Evolutionary conservation across 2,329 filamentous ascomycete genomes (phyloP), one percentile per base, ranked within the genome.

Genomic region (Pseudogymnoascus sp.): DNA sequence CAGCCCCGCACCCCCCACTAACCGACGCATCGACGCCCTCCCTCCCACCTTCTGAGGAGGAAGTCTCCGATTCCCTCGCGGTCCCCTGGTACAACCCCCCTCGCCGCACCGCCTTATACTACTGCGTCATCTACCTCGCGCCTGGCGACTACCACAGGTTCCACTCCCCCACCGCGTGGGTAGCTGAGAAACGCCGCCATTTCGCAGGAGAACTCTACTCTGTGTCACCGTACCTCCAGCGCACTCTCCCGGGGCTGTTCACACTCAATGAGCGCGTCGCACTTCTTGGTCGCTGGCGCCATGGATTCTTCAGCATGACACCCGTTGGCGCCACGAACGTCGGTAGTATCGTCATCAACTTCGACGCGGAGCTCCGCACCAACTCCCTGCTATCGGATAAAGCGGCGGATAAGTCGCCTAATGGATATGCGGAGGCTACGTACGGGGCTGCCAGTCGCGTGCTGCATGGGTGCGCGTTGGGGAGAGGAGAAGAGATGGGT

Each of bases 141-240:
- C 95, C 95, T 0, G 95, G 95, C 61, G 96, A 99, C 79, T 99
- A 99, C 79, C 95, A 99, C 79, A 90, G 93, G 68, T 99, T 98
- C 80, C 96, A 99, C 79, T 96, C 91, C 1, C 95, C 95, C 0
- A 88, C 92, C 1, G 90, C 91, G 70, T 99, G 95, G 95, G 92
- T 99, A 14, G 95, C 95, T 36, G 90, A 97, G 77, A 88, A 88
- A 68, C 87, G 96, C 48, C 90, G 95, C n/a, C 95, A 99, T 79
- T 99, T 99, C 74, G 93, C 95, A 0, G 95, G 95, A 65, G 96
- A 99, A 77, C 83, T 99, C 7, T 99, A 90, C 80, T 93, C 89
- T 63, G 95, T 99, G 4, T 96, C 92, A 0, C 95, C 95, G 0
- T 99, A 97, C 76, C 84, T 99, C 11, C 93, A 97, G 75, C 89